A percentile compares a stretch with the other conserved stretches of the same genome.
These are phyloP conservation scores for Neonectria neomacrospora DNA, from an alignment of 2,329 filamentous ascomycete species.

Conservation along the genomic window DNA sequence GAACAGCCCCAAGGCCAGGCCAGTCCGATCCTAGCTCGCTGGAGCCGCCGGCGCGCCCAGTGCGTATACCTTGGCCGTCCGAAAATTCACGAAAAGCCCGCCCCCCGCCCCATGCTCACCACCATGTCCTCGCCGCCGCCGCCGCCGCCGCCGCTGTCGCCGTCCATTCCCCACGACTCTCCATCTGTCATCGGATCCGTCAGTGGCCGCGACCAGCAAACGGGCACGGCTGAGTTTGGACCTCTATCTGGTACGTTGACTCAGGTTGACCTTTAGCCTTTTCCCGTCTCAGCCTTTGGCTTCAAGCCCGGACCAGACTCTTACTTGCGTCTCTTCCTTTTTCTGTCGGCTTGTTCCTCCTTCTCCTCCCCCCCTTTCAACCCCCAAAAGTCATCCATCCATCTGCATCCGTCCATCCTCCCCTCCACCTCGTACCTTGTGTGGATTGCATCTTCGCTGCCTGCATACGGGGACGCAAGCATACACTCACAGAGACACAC, in stretches of 20 bases:
- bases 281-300: constrained; percentile 17
- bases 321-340: constrained; percentile 1
- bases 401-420: constrained; percentile 5
- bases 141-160: constrained; percentile 13
- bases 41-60: background rate
- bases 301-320: constrained; percentile 9
- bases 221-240: constrained; percentile 15
- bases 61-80: background rate
- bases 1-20: background rate
- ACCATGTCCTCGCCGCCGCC: background rate
- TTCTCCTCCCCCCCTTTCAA: background rate
- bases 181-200: constrained; percentile 27
- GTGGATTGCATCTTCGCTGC: background rate
- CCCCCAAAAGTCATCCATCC: background rate
- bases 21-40: background rate
- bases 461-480: background rate
- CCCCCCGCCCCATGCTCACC: constrained; percentile 1
- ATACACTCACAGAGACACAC: background rate
- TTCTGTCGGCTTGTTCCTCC: background rate
- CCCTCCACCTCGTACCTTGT: constrained; percentile 10
- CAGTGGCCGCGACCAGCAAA: constrained; percentile 16
- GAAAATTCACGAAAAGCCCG: background rate
- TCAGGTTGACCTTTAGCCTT: constrained; percentile 6
- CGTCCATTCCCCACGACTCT: constrained; percentile 18
- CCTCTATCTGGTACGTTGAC: constrained; percentile 10